Base-by-base conservation (phyloP, 805 yeast species). In the Zygosaccharomyces bisporus region DNA sequence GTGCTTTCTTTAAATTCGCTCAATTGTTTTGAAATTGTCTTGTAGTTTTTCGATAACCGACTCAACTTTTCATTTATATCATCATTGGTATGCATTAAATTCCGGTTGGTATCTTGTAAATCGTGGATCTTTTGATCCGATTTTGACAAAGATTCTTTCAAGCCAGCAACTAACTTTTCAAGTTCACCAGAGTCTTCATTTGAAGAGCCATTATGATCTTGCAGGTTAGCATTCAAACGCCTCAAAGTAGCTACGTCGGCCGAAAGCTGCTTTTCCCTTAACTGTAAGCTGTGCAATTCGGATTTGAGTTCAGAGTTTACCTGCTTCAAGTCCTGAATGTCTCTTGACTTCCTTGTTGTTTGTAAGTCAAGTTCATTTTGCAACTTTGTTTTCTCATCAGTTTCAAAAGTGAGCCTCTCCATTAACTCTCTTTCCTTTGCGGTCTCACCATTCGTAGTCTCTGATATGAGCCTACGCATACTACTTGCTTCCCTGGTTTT, bases 401-500 rank as follows among this genome's bases (percentile, higher is more conserved):
- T 58, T 0, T 77, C 45, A n/a, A 63, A 66, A 13, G 69, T 65
- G 20, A 86, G 53, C 49, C 79, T 79, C 3, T 71, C 71, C 39
- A 70, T 75, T 14, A 81, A 62, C 27, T 84, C 88, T n/a, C 68
- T 67, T n/a, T 76, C 62, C 44, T 76, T 76, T 2, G 57, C 51
- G 25, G 73, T 75, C 33, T 77, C 74, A 30, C 70, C 74, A 35
- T 79, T 80, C 54, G 89, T 91, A 4, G 77, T 73, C 35, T 87
- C 95, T 36, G 77, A 63, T 21, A 90, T 58, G 30, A 87, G 61
- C 46, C 85, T 70, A 53, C 95, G 74, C 64, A 89, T 77, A 0
- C 87, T 80, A 1, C 81, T 71, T 0, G 87, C 74, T 64, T 91
- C 98, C 40, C 90, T 72, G 0, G 86, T 79, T 48, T 95, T 76